Base-by-base conservation (phyloP, 1,284 basidiomycete genomes). In the Trametes polyzona region DNA sequence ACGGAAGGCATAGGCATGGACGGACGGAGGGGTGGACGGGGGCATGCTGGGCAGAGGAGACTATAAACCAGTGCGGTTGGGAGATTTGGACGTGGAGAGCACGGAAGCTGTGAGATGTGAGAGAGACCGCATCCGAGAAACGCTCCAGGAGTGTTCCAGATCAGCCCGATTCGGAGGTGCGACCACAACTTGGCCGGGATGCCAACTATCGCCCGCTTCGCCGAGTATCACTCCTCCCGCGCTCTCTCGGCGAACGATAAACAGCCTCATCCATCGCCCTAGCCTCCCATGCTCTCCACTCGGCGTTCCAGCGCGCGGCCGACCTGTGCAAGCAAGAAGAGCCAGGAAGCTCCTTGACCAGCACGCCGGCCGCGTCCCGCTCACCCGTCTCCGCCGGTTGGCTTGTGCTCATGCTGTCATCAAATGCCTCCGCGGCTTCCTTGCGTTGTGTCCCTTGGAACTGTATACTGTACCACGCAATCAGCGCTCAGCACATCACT, bases 101-200 rank as follows among this genome's bases (percentile, higher is more conserved):
- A 59, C 61, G 57, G 61, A 62, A 62, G 61, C 61, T 57, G 61
- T 63, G 58, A 59, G 42, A 44, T 59, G 57, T 55, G 61, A 57
- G 61, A 57, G 61, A 63, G 61, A 24, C 55, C 52, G 57, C 55
- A 55, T 52, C 55, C 61, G 57, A 59, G 61, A 59, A 59, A 47
- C 48, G 49, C 48, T 55, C 57, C 49, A 59, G n/a, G n/a, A 47
- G 43, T 36, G 54, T 57, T 62, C 61, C 54, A 57, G 59, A 55
- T 51, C 44, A 35, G 41, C 57, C 57, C 12, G 33, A 53, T 49
- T 23, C 30, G 57, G 61, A 21, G 57, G 42, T 7, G 27, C 47
- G 35, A 57, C 57, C 61, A 59, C 61, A 59, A 55, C 55, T 29
- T 40, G 23, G 42, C 36, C 57, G 43, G 60, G 57, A 53, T 44